A percentile compares a stretch with the other conserved stretches of the same genome.
Evolutionary conservation across 2,329 filamentous ascomycete species (phyloP).

Genomic region (Diaporthe capsici): DNA sequence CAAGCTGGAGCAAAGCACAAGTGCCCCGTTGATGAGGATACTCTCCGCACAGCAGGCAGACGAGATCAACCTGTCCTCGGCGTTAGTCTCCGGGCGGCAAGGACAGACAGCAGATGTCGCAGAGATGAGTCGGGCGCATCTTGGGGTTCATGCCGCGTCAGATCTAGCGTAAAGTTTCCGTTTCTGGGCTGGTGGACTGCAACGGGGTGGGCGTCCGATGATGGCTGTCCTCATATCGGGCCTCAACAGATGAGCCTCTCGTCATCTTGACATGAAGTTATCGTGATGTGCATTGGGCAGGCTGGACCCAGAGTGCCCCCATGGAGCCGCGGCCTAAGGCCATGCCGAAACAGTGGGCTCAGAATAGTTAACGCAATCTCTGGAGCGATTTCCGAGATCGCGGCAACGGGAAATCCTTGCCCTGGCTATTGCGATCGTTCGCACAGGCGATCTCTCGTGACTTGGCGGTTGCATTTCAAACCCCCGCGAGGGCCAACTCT

Average conservation of each 20-base stretch:
- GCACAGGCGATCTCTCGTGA: neutral
- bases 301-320: neutral
- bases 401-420: neutral
- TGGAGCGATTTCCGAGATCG: constrained; percentile 26
- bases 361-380: constrained; percentile 7
- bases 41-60: neutral
- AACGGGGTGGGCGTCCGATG: neutral
- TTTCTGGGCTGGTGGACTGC: constrained; percentile 15
- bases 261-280: neutral
- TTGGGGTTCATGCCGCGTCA: constrained; percentile 33
- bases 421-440: neutral
- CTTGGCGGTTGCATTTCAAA: neutral
- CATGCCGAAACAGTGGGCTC: neutral
- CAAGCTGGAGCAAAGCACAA: neutral
- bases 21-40: neutral
- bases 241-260: constrained; percentile 6
- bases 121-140: constrained; percentile 33
- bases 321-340: neutral
- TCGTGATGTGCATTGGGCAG: neutral
- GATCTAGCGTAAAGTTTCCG: constrained; percentile 24
- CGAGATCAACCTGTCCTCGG: neutral
- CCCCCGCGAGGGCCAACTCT: neutral
- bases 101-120: constrained; percentile 28
- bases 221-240: neutral
- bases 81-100: constrained; percentile 16